A percentile compares a stretch with the other conserved stretches of the same genome.
phyloP scores from a whole-genome alignment of 768 basidiomycete species.

The Boletellus ananiceps region DNA sequence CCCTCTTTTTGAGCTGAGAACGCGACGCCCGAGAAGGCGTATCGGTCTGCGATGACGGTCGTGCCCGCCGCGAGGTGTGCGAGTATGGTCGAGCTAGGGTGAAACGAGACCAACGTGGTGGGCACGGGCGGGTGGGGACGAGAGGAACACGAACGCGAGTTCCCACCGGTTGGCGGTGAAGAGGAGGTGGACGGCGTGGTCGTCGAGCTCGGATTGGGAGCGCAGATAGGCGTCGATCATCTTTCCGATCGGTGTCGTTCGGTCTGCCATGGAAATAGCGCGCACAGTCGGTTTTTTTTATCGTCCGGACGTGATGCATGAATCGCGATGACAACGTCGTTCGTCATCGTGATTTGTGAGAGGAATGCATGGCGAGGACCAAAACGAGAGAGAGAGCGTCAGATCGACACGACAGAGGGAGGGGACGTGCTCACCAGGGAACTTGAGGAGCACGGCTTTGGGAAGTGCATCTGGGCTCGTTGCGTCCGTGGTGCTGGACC shows the following conservation, averaged over 20 bases:
- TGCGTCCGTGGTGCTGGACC: slow-evolving; percentile 16
- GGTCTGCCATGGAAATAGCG: slow-evolving; percentile 46
- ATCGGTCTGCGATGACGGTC: slow-evolving; percentile 84
- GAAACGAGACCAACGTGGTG: not conserved
- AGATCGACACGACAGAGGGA: not conserved
- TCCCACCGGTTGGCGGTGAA: slow-evolving; percentile 99
- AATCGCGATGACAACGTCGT: not conserved
- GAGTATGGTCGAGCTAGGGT: slow-evolving; percentile 54
- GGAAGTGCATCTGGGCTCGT: not conserved
- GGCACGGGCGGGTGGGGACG: not conserved
- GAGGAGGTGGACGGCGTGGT: slow-evolving; percentile 86
- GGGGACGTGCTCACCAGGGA: slow-evolving; percentile 69
- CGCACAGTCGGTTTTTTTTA: not conserved
- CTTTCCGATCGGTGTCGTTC: slow-evolving; percentile 84
- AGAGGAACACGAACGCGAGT: slow-evolving; percentile 55
- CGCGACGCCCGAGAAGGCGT: slow-evolving; percentile 94
- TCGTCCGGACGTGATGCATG: too few species aligned
- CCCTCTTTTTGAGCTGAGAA: slow-evolving; percentile 62
- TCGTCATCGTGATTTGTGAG: not conserved
- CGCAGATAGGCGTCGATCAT: slow-evolving; percentile 93
- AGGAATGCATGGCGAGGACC: too few species aligned
- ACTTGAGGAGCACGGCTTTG: slow-evolving; percentile 64
- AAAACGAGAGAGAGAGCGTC: not conserved
- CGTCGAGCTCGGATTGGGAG: slow-evolving; percentile 82
- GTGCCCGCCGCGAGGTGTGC: slow-evolving; percentile 56